A percentile compares a stretch with the other conserved stretches of the same genome.
Evolutionary conservation across 352 stramenopile genomes (phyloP).

Genomic region (Pythium diclinum): DNA sequence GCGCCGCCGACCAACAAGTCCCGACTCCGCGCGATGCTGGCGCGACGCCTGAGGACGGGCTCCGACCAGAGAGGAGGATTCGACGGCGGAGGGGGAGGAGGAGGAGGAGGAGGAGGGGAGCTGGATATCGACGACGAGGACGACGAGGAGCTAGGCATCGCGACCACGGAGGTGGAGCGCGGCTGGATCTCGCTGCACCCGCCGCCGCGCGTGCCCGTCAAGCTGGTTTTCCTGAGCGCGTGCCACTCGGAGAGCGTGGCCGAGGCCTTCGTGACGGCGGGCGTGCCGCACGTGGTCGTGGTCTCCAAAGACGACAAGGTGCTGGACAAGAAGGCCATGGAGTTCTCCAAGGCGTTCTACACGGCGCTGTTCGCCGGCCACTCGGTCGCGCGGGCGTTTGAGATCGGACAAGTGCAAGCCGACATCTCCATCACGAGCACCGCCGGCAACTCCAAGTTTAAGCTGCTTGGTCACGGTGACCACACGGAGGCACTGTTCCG

Average conservation of each 20-base stretch:
- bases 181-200: slow-evolving; percentile 42
- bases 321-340: slow-evolving; percentile 83
- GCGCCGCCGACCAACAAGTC: slow-evolving; percentile 10
- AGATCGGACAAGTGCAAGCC: slow-evolving; percentile 79
- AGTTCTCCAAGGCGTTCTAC: slow-evolving; percentile 89
- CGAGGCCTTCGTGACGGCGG: slow-evolving; percentile 85
- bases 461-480: slow-evolving; percentile 72
- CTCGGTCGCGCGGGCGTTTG: slow-evolving; percentile 74
- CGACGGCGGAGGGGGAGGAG: not conserved
- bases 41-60: not conserved
- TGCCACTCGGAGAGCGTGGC: slow-evolving; percentile 88
- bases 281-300: slow-evolving; percentile 89
- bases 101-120: not conserved
- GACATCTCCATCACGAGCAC: slow-evolving; percentile 56
- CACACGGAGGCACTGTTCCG: slow-evolving; percentile 77
- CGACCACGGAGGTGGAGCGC: slow-evolving; percentile 45
- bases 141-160: slow-evolving; percentile 15
- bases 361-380: slow-evolving; percentile 78
- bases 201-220: slow-evolving; percentile 44
- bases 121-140: slow-evolving; percentile 8
- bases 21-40: slow-evolving; percentile 21
- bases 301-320: slow-evolving; percentile 85
- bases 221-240: slow-evolving; percentile 88
- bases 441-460: slow-evolving; percentile 61
- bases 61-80: not conserved